Evolutionary conservation across 352 stramenopile genomes (phyloP).

Genomic region (Globisporangium cystogenes): DNA sequence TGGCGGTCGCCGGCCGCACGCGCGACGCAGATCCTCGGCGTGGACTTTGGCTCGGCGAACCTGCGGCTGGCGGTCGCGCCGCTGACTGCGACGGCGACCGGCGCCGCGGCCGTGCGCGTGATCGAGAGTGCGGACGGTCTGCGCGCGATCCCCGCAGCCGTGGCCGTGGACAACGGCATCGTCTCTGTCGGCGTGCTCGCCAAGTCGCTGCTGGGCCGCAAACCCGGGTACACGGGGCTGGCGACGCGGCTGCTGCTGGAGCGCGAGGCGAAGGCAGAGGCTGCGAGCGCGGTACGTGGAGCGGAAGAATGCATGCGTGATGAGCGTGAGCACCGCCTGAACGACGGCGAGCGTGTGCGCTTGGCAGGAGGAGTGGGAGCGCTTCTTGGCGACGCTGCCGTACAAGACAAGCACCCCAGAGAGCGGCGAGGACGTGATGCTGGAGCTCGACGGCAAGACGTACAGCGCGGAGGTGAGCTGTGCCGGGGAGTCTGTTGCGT

Average conservation of each 20-base stretch:
- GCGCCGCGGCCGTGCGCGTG: conserved; percentile 23
- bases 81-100: conserved; percentile 8
- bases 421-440: conserved; percentile 16
- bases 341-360: neutral
- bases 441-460: conserved; percentile 43
- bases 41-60: conserved; percentile 52
- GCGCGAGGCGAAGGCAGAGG: neutral
- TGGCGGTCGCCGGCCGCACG: neutral
- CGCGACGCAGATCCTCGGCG: conserved; percentile 35
- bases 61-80: conserved; percentile 40
- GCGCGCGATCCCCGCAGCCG: conserved; percentile 42
- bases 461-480: conserved; percentile 52
- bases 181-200: conserved; percentile 48
- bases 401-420: conserved; percentile 23
- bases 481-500: no score
- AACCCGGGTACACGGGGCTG: conserved; percentile 44
- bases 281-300: neutral
- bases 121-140: conserved; percentile 55
- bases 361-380: conserved; percentile 5
- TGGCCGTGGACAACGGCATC: conserved; percentile 53
- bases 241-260: conserved; percentile 47
- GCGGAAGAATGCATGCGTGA: no score
- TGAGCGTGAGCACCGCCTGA: neutral
- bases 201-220: conserved; percentile 41
- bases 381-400: conserved; percentile 33